Base-by-base conservation (phyloP, 208 protist species). In the Jaenimonas drosophilae region DNA sequence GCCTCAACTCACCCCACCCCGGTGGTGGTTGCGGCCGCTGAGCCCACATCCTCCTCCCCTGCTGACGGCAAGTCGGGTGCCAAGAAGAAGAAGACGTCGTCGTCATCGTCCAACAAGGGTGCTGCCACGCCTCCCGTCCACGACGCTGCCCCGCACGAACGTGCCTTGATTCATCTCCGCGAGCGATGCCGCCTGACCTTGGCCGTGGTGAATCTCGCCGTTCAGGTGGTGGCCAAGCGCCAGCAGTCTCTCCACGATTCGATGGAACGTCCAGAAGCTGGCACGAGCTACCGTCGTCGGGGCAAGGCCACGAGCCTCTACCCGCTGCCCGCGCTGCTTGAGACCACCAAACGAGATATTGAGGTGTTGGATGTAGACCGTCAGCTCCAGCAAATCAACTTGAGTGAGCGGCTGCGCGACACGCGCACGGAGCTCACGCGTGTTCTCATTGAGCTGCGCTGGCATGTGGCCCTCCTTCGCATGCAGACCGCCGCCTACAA, bases 371-470 rank as follows among this genome's bases (percentile, higher is more conserved):
- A 42, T 20, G 37, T 25, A 7, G 19, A 20, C 9, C 37, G 37
- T 20, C 37, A 11, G n/a, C 9, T 42, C 16, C 37, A 25, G 9
- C 14, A 20, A 11, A 42, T 42, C 16, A 20, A 20, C n/a, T 7
- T 42, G 9, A 17, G 14, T 6, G 37, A 42, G 16, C 16, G 23
- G 37, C 54, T 79, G 14, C 63, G 74, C 20, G 83, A 91, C 54
- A 65, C 54, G 14, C 46, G 77, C 24, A 88, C 83, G 14, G 74
- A 81, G 41, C 64, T 88, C 27, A 86, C 73, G 19, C 55, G 64
- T n/a, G 33, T 50, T 17, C 54, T 60, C 54, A 52, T 86, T 12
- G 43, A 71, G 44, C 57, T 88, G 33, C 70, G 70, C 32, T 86
- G 71, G 74, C 52, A 72, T 21, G 42, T 66, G 3, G 67, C 72